These are phyloP conservation scores for Paramecium sonneborni DNA, from an alignment of 73 alveolate genomes.

Conservation along the genomic window DNA sequence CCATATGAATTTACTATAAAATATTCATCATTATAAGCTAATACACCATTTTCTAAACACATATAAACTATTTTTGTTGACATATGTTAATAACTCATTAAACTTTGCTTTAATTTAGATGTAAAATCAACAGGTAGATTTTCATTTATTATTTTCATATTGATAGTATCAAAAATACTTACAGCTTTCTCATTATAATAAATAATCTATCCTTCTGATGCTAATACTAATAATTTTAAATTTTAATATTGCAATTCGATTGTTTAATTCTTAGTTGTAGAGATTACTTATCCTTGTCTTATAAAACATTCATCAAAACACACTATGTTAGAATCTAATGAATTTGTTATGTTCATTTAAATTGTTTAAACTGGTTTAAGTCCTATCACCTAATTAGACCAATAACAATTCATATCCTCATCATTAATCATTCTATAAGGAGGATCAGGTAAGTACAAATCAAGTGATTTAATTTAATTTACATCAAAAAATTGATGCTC, in stretches of 20 bases:
- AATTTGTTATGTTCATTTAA: background rate
- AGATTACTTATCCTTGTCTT: background rate
- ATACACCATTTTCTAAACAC: slow-evolving; percentile 39
- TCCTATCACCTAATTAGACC: slow-evolving; percentile 1
- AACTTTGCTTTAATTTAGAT: background rate
- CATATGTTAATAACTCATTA: background rate
- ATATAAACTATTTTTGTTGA: background rate
- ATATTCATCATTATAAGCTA: background rate
- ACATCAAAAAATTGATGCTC: slow-evolving; percentile 34
- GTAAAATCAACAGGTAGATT: background rate
- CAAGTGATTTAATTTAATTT: background rate
- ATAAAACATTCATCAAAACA: slow-evolving; percentile 25
- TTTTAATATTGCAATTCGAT: background rate
- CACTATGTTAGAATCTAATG: slow-evolving; percentile 21
- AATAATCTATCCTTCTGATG: background rate
- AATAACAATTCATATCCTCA: slow-evolving; percentile 28
- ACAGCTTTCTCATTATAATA: background rate
- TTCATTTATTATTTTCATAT: background rate
- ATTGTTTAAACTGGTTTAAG: background rate
- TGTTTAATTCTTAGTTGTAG: background rate
- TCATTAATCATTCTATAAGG: slow-evolving; percentile 22
- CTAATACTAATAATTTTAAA: background rate
- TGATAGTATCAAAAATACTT: background rate
- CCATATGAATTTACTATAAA: background rate
- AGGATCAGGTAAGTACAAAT: slow-evolving; percentile 52